Evolutionary conservation across 2,329 filamentous ascomycete genomes (phyloP).

Genomic region (Colletotrichum magnum): DNA sequence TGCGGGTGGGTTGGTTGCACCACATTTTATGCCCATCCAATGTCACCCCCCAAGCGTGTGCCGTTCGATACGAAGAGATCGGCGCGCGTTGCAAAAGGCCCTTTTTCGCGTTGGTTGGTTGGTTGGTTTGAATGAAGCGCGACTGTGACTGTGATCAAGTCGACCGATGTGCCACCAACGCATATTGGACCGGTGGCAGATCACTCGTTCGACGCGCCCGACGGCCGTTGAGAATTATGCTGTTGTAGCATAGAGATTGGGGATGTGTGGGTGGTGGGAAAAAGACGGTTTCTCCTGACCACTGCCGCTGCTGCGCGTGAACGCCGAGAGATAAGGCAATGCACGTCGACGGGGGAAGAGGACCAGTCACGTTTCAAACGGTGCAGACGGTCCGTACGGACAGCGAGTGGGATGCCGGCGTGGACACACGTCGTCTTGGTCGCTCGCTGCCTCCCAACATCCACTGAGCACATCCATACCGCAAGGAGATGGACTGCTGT

Average conservation of each 20-base stretch:
- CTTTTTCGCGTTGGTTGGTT: neutral
- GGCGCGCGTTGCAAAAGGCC: neutral
- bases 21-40: neutral
- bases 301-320: neutral
- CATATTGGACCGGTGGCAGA: neutral
- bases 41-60: too few species aligned
- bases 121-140: too few species aligned
- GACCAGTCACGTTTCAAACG: neutral
- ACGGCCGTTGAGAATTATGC: neutral
- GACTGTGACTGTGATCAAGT: neutral
- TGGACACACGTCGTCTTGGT: neutral
- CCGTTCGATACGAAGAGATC: constrained; percentile 23
- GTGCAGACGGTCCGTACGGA: neutral
- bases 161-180: too few species aligned
- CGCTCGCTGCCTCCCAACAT: neutral
- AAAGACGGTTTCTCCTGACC: neutral
- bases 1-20: constrained; percentile 6
- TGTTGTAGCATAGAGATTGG: neutral
- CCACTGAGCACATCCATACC: neutral
- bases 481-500: neutral
- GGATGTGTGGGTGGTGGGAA: neutral
- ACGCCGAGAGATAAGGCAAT: constrained; percentile 1
- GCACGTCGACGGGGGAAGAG: neutral
- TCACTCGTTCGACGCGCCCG: neutral
- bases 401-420: neutral